phyloP scores from a whole-genome alignment of 2,329 filamentous ascomycete genomes.

The Dactylonectria macrodidyma region DNA sequence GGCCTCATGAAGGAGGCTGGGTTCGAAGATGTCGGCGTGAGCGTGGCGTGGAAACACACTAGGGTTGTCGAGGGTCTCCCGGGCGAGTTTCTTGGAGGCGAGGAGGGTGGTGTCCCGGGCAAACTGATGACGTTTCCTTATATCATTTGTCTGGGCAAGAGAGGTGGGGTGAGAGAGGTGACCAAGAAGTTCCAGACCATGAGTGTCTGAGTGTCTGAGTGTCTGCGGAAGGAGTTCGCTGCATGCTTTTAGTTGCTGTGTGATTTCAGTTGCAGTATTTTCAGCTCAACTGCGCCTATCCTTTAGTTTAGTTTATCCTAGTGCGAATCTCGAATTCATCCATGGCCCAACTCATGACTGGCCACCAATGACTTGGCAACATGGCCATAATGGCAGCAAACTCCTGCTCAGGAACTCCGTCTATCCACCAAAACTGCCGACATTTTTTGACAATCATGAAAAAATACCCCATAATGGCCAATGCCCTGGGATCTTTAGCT shows the following conservation, averaged over 20 bases:
- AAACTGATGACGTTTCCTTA: conserved; percentile 56
- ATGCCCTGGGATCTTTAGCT: conserved; percentile 5
- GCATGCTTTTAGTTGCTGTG: too few relatives aligned
- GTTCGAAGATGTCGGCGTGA: conserved; percentile 59
- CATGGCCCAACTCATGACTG: conserved; percentile 9
- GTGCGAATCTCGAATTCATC: too few relatives aligned
- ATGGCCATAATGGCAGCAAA: conserved; percentile 11
- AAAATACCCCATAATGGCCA: conserved; percentile 20
- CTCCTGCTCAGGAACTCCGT: conserved; percentile 4
- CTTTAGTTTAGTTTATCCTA: too few relatives aligned
- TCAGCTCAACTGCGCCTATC: too few relatives aligned
- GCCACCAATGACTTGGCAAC: conserved; percentile 8
- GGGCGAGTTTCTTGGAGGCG: conserved; percentile 56
- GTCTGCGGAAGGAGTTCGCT: too few relatives aligned
- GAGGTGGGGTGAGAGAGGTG: conserved; percentile 10
- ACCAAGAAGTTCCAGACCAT: too few relatives aligned
- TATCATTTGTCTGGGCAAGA: conserved; percentile 55
- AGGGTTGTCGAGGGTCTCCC: conserved; percentile 65
- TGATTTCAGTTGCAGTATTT: too few relatives aligned
- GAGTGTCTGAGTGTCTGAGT: too few relatives aligned
- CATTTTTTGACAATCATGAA: conserved; percentile 19
- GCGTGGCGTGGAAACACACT: conserved; percentile 63
- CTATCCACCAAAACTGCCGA: conserved; percentile 10
- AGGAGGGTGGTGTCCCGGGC: conserved; percentile 46
- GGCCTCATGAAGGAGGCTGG: conserved; percentile 60